phyloP scores from a whole-genome alignment of 768 basidiomycete species.

The Cyclocybe cylindracea region DNA sequence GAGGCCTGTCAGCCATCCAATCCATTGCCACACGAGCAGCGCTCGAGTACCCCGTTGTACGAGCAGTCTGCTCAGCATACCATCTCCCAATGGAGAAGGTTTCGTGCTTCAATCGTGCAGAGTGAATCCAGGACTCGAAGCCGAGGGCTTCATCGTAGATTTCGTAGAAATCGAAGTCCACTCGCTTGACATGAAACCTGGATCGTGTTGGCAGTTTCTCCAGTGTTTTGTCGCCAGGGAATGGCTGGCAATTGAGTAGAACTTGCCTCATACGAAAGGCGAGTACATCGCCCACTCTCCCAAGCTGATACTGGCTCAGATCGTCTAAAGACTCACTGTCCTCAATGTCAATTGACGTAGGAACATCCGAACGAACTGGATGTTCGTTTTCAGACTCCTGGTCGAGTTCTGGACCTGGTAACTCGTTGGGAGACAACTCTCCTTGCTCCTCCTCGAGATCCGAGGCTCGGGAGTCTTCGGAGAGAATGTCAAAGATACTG shows the following conservation, averaged over 20 bases:
- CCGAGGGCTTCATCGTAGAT: not conserved
- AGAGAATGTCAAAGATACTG: too few species aligned
- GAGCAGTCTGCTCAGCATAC: slow-evolving; percentile 3
- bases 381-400: too few species aligned
- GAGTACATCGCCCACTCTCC: not conserved
- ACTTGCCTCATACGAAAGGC: not conserved
- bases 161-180: not conserved
- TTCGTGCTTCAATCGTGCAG: not conserved
- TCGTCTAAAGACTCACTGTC: too few species aligned
- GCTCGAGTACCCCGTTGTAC: not conserved
- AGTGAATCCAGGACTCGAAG: not conserved
- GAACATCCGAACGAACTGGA: too few species aligned
- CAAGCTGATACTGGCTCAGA: not conserved
- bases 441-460: too few species aligned
- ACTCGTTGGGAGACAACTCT: too few species aligned
- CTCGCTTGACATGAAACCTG: not conserved
- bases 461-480: too few species aligned
- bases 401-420: too few species aligned
- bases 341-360: too few species aligned
- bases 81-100: slow-evolving; percentile 7
- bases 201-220: not conserved
- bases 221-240: slow-evolving; percentile 1
- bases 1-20: not conserved
- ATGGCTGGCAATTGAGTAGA: not conserved
- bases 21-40: not conserved